These are phyloP conservation scores for Epipyxis sp. DNA, from an alignment of 108 stramenopile genomes.

Conservation along the genomic window DNA sequence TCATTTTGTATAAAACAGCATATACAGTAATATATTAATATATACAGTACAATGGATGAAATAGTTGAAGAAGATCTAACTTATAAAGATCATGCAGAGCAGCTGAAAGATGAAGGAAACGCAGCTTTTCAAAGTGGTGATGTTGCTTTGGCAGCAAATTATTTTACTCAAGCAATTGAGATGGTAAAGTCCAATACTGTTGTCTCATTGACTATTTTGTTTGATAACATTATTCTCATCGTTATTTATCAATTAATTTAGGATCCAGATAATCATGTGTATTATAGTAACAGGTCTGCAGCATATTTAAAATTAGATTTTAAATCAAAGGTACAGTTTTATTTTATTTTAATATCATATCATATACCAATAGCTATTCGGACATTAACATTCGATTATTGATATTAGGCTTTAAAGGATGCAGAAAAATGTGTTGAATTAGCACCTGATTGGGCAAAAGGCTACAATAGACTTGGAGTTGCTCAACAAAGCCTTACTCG, in stretches of 20 bases:
- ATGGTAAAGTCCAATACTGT: too few relatives aligned
- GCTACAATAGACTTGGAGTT: slow-evolving; percentile 50
- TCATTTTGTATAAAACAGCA: too few relatives aligned
- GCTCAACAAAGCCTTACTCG: slow-evolving; percentile 55
- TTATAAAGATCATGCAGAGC: slow-evolving; percentile 40
- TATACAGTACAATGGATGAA: too few relatives aligned
- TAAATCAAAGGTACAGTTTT: too few relatives aligned
- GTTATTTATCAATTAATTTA: too few relatives aligned
- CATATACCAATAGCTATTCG: slow-evolving; percentile 26
- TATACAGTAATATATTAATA: too few relatives aligned
- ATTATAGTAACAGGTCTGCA: slow-evolving; percentile 53
- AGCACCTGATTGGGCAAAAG: slow-evolving; percentile 54
- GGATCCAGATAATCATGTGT: slow-evolving; percentile 49
- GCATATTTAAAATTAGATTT: slow-evolving; percentile 46
- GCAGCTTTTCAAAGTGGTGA: slow-evolving; percentile 42
- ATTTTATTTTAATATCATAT: slow-evolving; percentile 25
- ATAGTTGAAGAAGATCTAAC: slow-evolving; percentile 32
- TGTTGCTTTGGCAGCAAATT: slow-evolving; percentile 40
- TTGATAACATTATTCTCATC: too few relatives aligned
- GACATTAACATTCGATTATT: too few relatives aligned
- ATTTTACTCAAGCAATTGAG: slow-evolving; percentile 46
- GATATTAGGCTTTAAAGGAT: slow-evolving; percentile 56
- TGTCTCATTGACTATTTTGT: too few relatives aligned
- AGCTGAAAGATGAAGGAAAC: slow-evolving; percentile 47
- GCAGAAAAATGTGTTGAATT: slow-evolving; percentile 53